These are phyloP conservation scores for Trypethelium eluteriae DNA, from an alignment of 495 filamentous ascomycete genomes.

Conservation along the genomic window DNA sequence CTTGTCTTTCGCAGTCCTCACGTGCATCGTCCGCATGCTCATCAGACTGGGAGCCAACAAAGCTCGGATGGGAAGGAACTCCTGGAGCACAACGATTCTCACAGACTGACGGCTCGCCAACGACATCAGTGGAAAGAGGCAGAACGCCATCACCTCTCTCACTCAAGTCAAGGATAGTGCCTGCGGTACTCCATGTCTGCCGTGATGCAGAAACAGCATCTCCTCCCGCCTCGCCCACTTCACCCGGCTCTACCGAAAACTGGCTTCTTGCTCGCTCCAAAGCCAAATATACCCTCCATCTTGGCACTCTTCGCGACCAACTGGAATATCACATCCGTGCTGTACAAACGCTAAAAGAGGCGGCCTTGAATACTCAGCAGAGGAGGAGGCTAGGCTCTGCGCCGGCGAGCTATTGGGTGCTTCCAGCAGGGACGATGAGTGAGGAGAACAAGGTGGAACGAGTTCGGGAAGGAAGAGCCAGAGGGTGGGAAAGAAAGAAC, in stretches of 20 bases:
- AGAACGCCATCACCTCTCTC: neutral
- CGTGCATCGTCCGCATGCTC: neutral
- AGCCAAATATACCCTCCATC: neutral
- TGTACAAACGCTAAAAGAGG: neutral
- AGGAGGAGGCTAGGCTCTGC: neutral
- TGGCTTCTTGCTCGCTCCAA: neutral
- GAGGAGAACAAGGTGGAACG: neutral
- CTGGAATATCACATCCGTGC: neutral
- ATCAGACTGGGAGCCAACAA: neutral
- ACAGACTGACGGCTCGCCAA: neutral
- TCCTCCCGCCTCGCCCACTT: neutral
- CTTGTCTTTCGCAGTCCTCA: neutral
- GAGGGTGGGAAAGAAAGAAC: neutral
- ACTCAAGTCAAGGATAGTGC: neutral
- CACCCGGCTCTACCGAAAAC: neutral
- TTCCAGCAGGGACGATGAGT: neutral
- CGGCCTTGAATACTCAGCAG: neutral
- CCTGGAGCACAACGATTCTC: neutral
- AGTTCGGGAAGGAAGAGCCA: neutral
- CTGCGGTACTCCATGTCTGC: neutral
- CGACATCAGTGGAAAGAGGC: neutral
- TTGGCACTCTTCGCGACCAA: neutral
- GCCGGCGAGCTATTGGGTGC: conserved; percentile 6
- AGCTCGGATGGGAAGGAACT: neutral
- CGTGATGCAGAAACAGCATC: neutral